Evolutionary conservation across 352 stramenopile genomes (phyloP), one percentile per base, ranked within the genome.

Genomic region (Phytophthora constricta): DNA sequence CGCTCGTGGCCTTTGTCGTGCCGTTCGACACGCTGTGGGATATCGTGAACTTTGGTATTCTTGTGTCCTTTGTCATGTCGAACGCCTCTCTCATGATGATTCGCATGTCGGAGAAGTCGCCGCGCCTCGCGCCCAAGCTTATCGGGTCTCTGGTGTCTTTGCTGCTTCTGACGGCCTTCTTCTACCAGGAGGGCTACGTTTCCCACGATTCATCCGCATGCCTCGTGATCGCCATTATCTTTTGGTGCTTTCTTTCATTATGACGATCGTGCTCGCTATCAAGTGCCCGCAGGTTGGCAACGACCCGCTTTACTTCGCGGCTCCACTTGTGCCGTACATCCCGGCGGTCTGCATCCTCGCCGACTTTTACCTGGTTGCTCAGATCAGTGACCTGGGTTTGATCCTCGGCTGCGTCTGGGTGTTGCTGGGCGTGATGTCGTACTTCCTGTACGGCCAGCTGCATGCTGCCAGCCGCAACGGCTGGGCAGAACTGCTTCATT

Each of bases 11-110:
- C 10, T 65, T 89, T 28, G 48, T 86, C 48, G 69, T 92, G 39
- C 82, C 82, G 17, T 92, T 91, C 68, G 58, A 69, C 20, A 74
- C 62, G 37, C 62, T 92, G 46, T 86, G 87, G 78, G 75, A 90
- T 61, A 84, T 91, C 50, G 84, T 92, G 20, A 86, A 74, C 61
- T 82, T 87, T 34, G 84, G 80, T 46, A 87, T 92, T 23, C 53
- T 92, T 11, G 43, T 92, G 13, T 85, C 80, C 13, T 92, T 92
- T 72, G 90, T 87, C 73, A 49, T 90, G 55, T 86, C 84, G 39
- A 92, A 90, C 62, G 54, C 58, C 43, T 77, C 76, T 19, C 67
- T 89, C 14, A 69, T 91, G 34, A 76, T 89, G 53, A 62, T 84
- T 27, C 77, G 80, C 57, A 80, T 70, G 55, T 70, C 64, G 53